A percentile compares a stretch with the other conserved stretches of the same genome.
phyloP scores from a whole-genome alignment of 1,284 basidiomycete genomes.

The Naganishia cerealis region DNA sequence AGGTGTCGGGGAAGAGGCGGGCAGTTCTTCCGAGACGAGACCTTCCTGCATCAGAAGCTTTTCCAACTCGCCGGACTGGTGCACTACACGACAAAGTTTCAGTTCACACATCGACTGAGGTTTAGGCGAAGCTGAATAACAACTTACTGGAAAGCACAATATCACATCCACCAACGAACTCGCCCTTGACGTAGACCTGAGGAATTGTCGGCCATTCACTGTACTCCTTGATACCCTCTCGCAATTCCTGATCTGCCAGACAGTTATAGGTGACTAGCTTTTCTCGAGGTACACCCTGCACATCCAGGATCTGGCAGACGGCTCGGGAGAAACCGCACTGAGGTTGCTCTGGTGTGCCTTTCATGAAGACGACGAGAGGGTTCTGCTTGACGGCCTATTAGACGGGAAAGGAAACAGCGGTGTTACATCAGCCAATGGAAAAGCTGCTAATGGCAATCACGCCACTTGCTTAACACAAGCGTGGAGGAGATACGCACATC shows the following conservation, averaged over 20 bases:
- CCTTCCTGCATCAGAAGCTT: constrained; percentile 72
- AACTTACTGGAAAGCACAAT: constrained; percentile 85
- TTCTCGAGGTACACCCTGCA: constrained; percentile 76
- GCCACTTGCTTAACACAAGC: background rate
- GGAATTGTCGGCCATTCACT: constrained; percentile 98
- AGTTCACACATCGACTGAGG: background rate
- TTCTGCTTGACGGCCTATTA: constrained; percentile 64
- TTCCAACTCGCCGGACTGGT: constrained; percentile 92
- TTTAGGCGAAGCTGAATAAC: constrained; percentile 5
- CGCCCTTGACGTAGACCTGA: constrained; percentile 89
- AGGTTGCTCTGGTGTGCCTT: constrained; percentile 71
- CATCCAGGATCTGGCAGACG: constrained; percentile 82
- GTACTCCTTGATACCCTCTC: constrained; percentile 84
- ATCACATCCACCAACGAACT: constrained; percentile 96
- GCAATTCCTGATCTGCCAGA: constrained; percentile 73
- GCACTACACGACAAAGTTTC: constrained; percentile 64
- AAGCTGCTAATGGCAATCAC: background rate
- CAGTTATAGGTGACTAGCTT: constrained; percentile 88
- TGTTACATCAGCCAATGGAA: background rate
- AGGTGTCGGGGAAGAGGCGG: constrained; percentile 36
- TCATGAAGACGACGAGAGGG: constrained; percentile 91
- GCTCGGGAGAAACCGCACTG: constrained; percentile 90
- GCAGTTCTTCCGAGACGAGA: constrained; percentile 61
- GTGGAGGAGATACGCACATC: constrained; percentile 43
- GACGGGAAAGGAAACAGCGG: background rate